phyloP scores from a whole-genome alignment of 2,329 filamentous ascomycete genomes.

The Aspergillus fijiensis region DNA sequence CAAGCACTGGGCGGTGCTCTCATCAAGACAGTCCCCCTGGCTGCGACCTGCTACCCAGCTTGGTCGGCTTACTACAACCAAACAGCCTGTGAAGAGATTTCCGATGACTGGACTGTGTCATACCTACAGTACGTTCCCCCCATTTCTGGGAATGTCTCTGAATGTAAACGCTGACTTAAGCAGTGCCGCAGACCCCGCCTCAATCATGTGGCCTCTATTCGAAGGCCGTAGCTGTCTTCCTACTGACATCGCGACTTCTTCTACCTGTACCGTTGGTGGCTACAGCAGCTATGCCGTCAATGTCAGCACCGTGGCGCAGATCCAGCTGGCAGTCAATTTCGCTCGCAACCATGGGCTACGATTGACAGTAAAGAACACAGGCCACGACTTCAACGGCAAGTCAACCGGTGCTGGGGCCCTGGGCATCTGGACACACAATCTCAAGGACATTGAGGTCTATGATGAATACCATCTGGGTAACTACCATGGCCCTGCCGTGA shows the following conservation, averaged over 20 bases:
- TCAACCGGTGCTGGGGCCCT: conserved; percentile 49
- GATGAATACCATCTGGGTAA: conserved; percentile 36
- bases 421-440: conserved; percentile 51
- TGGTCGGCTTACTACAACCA: conserved; percentile 25
- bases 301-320: conserved; percentile 33
- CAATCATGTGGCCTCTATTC: conserved; percentile 30
- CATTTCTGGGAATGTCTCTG: neutral
- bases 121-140: conserved; percentile 25
- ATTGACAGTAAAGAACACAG: conserved; percentile 46
- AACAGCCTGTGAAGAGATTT: conserved; percentile 20
- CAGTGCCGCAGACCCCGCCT: conserved; percentile 25
- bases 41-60: conserved; percentile 26
- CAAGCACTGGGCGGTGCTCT: conserved; percentile 23
- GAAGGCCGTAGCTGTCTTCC: conserved; percentile 29
- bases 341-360: conserved; percentile 33
- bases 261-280: conserved; percentile 30
- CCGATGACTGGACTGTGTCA: conserved; percentile 25
- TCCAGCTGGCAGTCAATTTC: conserved; percentile 35
- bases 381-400: conserved; percentile 50
- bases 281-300: conserved; percentile 39
- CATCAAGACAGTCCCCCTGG: conserved; percentile 29
- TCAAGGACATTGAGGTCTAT: conserved; percentile 46
- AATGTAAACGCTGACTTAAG: neutral
- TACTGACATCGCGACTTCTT: conserved; percentile 21
- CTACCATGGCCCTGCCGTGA: conserved; percentile 54